phyloP scores from a whole-genome alignment of 164 flowering plant species.

The Euptelea pleiosperma region DNA sequence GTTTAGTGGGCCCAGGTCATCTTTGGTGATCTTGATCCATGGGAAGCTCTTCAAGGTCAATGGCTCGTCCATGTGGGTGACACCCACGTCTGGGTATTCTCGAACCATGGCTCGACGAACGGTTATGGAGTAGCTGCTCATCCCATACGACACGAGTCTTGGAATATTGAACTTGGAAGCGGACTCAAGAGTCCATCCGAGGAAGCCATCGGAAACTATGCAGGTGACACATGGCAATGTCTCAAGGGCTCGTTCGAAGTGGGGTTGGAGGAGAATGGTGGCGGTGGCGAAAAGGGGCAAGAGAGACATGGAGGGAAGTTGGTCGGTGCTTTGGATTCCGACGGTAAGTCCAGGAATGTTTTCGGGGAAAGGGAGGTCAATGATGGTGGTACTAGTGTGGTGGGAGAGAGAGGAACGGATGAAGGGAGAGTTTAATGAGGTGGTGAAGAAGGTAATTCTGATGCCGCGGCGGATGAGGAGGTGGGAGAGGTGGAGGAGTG shows the following conservation, averaged over 20 bases:
- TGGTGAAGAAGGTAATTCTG: conserved; percentile 55
- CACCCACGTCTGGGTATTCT: neutral
- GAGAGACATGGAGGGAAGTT: conserved; percentile 41
- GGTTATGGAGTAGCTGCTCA: conserved; percentile 13
- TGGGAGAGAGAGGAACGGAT: conserved; percentile 25
- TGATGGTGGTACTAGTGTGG: conserved; percentile 22
- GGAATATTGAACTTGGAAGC: conserved; percentile 20
- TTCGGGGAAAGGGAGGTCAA: conserved; percentile 49
- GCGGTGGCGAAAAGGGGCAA: conserved; percentile 29
- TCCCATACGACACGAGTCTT: conserved; percentile 20
- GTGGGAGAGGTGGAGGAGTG: conserved; percentile 43
- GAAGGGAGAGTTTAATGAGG: conserved; percentile 41
- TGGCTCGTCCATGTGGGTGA: too few species aligned
- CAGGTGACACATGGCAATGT: conserved; percentile 23
- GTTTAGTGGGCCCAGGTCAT: conserved; percentile 10
- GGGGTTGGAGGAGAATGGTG: conserved; percentile 37
- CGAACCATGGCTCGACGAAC: neutral
- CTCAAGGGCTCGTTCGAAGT: conserved; percentile 33
- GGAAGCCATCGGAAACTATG: conserved; percentile 40
- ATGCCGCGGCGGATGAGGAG: conserved; percentile 33
- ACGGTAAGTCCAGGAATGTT: conserved; percentile 27
- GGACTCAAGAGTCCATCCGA: conserved; percentile 24
- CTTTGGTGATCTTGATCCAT: conserved; percentile 7
- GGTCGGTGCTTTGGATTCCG: conserved; percentile 48
- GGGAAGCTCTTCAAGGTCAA: conserved; percentile 19